Conservation (phyloP, 192 early-diverging fungal genomes). For the Coemansia sp. region DNA sequence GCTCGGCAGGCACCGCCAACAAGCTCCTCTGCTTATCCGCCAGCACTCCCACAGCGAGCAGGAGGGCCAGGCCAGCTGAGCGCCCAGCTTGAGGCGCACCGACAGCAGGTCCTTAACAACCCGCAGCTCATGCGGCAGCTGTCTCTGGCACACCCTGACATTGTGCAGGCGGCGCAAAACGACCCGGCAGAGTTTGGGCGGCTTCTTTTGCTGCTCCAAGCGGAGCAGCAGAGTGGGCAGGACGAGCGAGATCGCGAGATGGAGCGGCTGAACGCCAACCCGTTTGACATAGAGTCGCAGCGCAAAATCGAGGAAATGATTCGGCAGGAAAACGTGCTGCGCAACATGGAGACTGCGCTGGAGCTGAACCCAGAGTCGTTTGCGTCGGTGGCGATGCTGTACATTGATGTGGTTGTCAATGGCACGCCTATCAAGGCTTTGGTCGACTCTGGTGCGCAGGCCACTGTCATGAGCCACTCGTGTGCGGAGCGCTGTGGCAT, state of each 20-base stretch:
- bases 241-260: conserved; percentile 31
- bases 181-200: conserved; percentile 20
- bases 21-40: conserved; percentile 1
- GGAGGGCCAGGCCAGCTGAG: neutral
- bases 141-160: conserved; percentile 18
- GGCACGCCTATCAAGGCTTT: conserved; percentile 85
- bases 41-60: conserved; percentile 3
- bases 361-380: conserved; percentile 96
- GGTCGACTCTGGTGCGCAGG: conserved; percentile 96
- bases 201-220: conserved; percentile 14
- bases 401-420: conserved; percentile 88
- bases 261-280: conserved; percentile 67
- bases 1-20: neutral
- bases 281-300: conserved; percentile 90
- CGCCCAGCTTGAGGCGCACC: conserved; percentile 24
- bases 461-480: conserved; percentile 78
- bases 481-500: conserved; percentile 75
- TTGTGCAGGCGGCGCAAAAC: conserved; percentile 30
- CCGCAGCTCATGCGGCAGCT: conserved; percentile 30
- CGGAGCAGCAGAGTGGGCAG: neutral
- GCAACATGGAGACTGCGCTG: conserved; percentile 82
- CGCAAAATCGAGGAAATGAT: conserved; percentile 89
- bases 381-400: conserved; percentile 86
- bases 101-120: conserved; percentile 36
- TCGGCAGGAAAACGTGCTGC: conserved; percentile 73